A percentile compares a stretch with the other conserved stretches of the same genome.
phyloP scores from a whole-genome alignment of 169 alveolate genomes.

The Eimeria sp. region DNA sequence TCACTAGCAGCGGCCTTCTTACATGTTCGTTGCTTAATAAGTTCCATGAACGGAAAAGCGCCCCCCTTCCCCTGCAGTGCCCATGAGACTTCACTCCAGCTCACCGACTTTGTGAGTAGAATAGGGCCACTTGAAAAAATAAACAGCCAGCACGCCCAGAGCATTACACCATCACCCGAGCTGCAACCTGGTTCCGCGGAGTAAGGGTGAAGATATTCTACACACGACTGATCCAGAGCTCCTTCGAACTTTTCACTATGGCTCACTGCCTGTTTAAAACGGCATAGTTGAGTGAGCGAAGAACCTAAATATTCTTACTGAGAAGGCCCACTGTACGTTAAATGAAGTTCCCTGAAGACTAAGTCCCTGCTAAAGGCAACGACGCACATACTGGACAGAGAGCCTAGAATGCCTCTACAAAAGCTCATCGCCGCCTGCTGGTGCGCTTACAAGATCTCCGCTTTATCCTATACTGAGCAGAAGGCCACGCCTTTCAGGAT shows the following conservation, averaged over 20 bases:
- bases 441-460: background rate
- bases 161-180: background rate
- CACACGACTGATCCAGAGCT: background rate
- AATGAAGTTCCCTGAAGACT: background rate
- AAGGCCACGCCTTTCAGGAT: too few relatives aligned
- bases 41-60: background rate
- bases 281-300: background rate
- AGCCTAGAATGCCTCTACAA: background rate
- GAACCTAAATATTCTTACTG: background rate
- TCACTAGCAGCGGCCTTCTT: background rate
- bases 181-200: background rate
- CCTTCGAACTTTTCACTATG: background rate
- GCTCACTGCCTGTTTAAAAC: background rate
- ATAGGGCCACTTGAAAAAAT: background rate
- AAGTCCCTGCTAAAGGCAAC: background rate
- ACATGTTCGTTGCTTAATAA: background rate
- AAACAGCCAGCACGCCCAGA: background rate
- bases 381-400: background rate
- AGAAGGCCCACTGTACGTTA: background rate
- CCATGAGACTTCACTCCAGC: background rate
- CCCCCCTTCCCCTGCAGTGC: background rate
- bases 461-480: background rate
- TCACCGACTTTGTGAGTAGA: background rate
- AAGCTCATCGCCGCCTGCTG: background rate
- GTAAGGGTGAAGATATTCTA: background rate